These are phyloP conservation scores for Aulographum hederae DNA, from an alignment of 2,329 filamentous ascomycete species.

Conservation along the genomic window DNA sequence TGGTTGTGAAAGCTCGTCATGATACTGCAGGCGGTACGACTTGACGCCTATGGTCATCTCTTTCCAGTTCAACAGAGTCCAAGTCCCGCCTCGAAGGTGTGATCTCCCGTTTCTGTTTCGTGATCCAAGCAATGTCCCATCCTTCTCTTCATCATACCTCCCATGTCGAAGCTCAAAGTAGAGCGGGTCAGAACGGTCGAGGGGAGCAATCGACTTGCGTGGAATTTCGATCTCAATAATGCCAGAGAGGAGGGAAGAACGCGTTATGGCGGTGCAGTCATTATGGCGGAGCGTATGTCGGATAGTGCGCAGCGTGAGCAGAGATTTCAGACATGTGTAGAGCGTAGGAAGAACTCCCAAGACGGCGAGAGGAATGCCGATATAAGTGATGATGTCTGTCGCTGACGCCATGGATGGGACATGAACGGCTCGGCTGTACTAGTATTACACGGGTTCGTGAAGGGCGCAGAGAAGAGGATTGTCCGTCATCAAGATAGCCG, in stretches of 20 bases:
- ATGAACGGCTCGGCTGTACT: too few species aligned
- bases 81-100: constrained; percentile 39
- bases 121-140: too few species aligned
- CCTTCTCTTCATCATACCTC: too few species aligned
- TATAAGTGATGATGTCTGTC: constrained; percentile 13
- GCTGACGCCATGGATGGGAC: too few species aligned
- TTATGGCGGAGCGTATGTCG: constrained; percentile 38
- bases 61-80: constrained; percentile 50
- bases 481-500: too few species aligned
- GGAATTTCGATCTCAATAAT: constrained; percentile 49
- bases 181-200: constrained; percentile 34
- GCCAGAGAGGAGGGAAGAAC: constrained; percentile 45
- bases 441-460: too few species aligned
- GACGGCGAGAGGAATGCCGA: constrained; percentile 35
- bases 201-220: constrained; percentile 42
- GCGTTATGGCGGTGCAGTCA: constrained; percentile 38
- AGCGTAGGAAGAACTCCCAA: constrained; percentile 44
- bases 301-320: constrained; percentile 41
- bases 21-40: constrained; percentile 45
- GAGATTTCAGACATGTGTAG: constrained; percentile 44
- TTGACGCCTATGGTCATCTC: constrained; percentile 42
- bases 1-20: constrained; percentile 26
- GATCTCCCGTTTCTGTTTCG: too few species aligned
- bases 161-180: constrained; percentile 46
- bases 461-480: too few species aligned